Evolutionary conservation across 108 stramenopile genomes (phyloP).

Genomic region (Cyclostephanos tholiformis): DNA sequence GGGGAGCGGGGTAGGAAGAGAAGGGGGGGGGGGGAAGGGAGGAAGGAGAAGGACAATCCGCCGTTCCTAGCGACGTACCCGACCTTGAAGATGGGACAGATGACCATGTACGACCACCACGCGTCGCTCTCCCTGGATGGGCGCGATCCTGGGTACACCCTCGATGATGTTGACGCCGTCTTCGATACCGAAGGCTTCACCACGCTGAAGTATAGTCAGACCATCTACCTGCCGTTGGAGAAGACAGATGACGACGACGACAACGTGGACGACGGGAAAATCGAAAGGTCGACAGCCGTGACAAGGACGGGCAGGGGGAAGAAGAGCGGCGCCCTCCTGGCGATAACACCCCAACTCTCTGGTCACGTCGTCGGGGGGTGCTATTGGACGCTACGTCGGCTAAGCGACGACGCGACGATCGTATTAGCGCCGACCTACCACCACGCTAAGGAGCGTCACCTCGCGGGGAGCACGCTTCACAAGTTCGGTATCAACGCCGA

Average conservation of each 20-base stretch:
- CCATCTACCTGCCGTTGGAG: conserved; percentile 55
- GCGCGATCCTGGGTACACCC: conserved; percentile 64
- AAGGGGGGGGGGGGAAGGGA: background rate
- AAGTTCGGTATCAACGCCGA: conserved; percentile 80
- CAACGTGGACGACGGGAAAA: conserved; percentile 11
- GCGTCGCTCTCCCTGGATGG: conserved; percentile 79
- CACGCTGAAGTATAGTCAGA: conserved; percentile 92
- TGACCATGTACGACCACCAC: conserved; percentile 95
- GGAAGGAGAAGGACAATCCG: conserved; percentile 25
- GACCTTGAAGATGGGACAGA: conserved; percentile 96
- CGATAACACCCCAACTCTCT: conserved; percentile 80
- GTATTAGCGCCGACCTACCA: conserved; percentile 76
- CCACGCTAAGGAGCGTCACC: conserved; percentile 83
- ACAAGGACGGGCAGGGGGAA: background rate
- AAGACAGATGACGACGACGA: conserved; percentile 1
- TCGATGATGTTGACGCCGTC: conserved; percentile 89
- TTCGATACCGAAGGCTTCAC: conserved; percentile 58
- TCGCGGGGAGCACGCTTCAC: conserved; percentile 75
- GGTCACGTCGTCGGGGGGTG: conserved; percentile 92
- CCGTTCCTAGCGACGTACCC: conserved; percentile 94
- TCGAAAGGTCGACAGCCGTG: background rate
- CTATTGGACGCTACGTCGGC: conserved; percentile 66
- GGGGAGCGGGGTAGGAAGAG: conserved; percentile 23
- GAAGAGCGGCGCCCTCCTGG: conserved; percentile 26
- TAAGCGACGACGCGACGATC: conserved; percentile 80